Base-by-base conservation (phyloP, 257 asterid species). In the Linaria vulgaris region DNA sequence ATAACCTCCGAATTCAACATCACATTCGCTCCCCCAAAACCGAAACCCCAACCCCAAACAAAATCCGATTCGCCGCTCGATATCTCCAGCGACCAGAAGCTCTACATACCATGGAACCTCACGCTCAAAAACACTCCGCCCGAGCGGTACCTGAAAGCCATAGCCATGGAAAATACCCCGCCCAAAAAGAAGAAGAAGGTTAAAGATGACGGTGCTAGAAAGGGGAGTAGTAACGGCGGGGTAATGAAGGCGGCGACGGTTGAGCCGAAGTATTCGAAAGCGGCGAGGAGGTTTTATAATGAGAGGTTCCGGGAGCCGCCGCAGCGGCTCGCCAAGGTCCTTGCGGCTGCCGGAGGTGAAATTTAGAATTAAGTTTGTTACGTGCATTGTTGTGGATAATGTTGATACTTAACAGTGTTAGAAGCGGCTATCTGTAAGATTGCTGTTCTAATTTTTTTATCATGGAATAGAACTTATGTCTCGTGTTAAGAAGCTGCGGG, bases 331-430 rank as follows among this genome's bases (percentile, higher is more conserved):
- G 84, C 88, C 5, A 90, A 94, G 81, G 88, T 94, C 43, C 80
- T 94, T 56, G 97, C 99, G 55, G 91, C 97, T 54, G 82, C 96
- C 0, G 99, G 99, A 80, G 99, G 99, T 94, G 82, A 65, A 24
- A 2, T 23, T 46, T 43, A 4, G 46, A 10, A 39, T 0, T 63
- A 54, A 39, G 9, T 10, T 25, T 56, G 12, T 31, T 39, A 61
- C 54, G 31, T 65, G 24, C 30, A 15, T 47, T 19, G 44, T 69
- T n/a, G n/a, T n/a, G n/a, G n/a, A n/a, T n/a, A n/a, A n/a, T n/a
- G n/a, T n/a, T n/a, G n/a, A n/a, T n/a, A n/a, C n/a, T n/a, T n/a
- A n/a, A n/a, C n/a, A n/a, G n/a, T n/a, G n/a, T n/a, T n/a, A n/a
- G n/a, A n/a, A n/a, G n/a, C n/a, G n/a, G n/a, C n/a, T n/a, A n/a